A percentile compares a stretch with the other conserved stretches of the same genome.
Evolutionary conservation across 1,284 basidiomycete species (phyloP).

Genomic region (Malassezia globosa): DNA sequence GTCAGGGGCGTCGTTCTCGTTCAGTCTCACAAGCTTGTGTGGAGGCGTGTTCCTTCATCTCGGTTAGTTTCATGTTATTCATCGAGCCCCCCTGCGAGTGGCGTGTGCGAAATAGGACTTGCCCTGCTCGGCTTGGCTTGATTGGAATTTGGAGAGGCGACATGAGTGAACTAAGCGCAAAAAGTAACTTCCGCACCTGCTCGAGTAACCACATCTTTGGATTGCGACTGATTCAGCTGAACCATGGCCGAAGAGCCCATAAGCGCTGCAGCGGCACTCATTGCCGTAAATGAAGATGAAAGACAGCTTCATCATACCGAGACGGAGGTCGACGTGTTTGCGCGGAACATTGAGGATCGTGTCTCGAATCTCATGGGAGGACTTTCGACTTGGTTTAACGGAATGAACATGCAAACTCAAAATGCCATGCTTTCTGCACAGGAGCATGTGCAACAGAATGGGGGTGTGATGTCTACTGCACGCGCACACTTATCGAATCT

Average conservation of each 20-base stretch:
- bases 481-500: slow-evolving; percentile 26
- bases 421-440: slow-evolving; percentile 24
- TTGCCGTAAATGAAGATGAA: slow-evolving; percentile 1
- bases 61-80: too few relatives aligned
- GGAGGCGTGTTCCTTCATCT: not conserved
- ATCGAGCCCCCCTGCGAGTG: too few relatives aligned
- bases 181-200: too few relatives aligned
- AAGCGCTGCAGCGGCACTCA: not conserved
- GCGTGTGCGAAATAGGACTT: not conserved
- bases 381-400: slow-evolving; percentile 39
- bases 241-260: slow-evolving; percentile 15
- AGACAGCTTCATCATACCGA: slow-evolving; percentile 1
- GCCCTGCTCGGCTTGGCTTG: too few relatives aligned
- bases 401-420: slow-evolving; percentile 26
- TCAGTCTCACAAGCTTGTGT: not conserved
- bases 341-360: slow-evolving; percentile 25
- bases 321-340: slow-evolving; percentile 10
- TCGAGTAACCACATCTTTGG: not conserved
- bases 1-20: too few relatives aligned
- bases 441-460: slow-evolving; percentile 28
- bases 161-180: too few relatives aligned
- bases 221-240: too few relatives aligned
- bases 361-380: slow-evolving; percentile 35
- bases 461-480: slow-evolving; percentile 31
- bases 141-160: too few relatives aligned